phyloP scores from a whole-genome alignment of 2,329 filamentous ascomycete species.

The Scytalidium lignicola region DNA sequence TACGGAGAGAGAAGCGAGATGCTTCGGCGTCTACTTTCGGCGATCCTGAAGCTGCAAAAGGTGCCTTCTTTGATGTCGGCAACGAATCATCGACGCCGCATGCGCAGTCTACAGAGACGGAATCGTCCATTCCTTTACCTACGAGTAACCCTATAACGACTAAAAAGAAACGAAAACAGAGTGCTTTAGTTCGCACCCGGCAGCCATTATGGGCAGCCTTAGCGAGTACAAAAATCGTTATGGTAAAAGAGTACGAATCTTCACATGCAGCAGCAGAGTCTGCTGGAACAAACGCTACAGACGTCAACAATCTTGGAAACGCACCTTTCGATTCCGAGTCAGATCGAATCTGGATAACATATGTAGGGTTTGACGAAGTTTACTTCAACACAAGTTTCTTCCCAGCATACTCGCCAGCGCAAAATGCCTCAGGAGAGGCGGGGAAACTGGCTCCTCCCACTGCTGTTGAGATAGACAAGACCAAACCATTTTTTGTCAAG shows the following conservation, averaged over 20 bases:
- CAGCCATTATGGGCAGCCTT: conserved; percentile 93
- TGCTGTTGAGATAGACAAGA: conserved; percentile 52
- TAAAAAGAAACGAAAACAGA: conserved; percentile 87
- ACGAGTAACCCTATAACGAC: conserved; percentile 42
- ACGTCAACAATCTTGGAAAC: conserved; percentile 72
- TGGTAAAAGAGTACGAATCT: conserved; percentile 85
- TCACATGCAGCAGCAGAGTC: conserved; percentile 72
- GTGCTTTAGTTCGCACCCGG: conserved; percentile 81
- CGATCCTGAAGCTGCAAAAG: conserved; percentile 61
- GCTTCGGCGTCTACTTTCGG: conserved; percentile 40
- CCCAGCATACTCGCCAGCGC: conserved; percentile 31
- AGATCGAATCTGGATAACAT: conserved; percentile 74
- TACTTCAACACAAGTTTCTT: conserved; percentile 70
- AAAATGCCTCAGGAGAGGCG: conserved; percentile 30
- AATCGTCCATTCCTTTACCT: conserved; percentile 17
- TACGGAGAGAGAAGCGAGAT: conserved; percentile 54
- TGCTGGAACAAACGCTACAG: conserved; percentile 67
- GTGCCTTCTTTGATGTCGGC: conserved; percentile 42
- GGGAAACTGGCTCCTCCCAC: conserved; percentile 29
- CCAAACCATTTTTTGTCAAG: conserved; percentile 73
- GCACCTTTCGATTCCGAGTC: conserved; percentile 66
- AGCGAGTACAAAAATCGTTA: conserved; percentile 93
- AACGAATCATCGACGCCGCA: conserved; percentile 30
- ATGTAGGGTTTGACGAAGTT: conserved; percentile 72
- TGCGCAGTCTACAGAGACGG: conserved; percentile 18